Base-by-base conservation (phyloP, 140 eudicot species). In the Cichorium intybus region DNA sequence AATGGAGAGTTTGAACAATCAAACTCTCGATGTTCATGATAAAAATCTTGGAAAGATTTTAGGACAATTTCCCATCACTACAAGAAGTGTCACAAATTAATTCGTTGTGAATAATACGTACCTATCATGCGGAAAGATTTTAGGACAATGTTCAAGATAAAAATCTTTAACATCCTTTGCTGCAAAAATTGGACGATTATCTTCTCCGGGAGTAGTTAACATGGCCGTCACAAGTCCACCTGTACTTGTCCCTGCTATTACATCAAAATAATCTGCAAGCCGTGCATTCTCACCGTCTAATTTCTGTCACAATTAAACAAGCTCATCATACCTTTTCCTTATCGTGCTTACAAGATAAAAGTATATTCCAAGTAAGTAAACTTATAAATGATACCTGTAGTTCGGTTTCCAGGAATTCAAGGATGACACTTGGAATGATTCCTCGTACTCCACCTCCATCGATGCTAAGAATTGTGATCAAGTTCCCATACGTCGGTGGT, bases 221-320 rank as follows among this genome's bases (percentile, higher is more conserved):
- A 80, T 75, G 34, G 85, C 79, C 2, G 79, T 60, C 18, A 81
- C 83, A 61, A 81, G 71, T 16, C 87, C 87, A 55, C 87, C 87
- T 0, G 87, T 81, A 39, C 82, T 81, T 24, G 82, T 81, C 15
- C 86, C 82, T 0, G 82, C 69, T 17, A 81, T 72, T 11, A 81
- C 75, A 58, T 81, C 82, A 67, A 81, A 81, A 24, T 81, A 80
- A 59, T 76, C 86, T 5, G 82, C 77, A 0, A 79, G 55, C 4
- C 81, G 56, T 24, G 85, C 85, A 10, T 75, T 58, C 23, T 64
- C 69, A 0, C 82, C 82, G 6, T 80, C 86, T 28, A 80, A 12
- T 37, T 71, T 56, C 82, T 80, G 27, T 48, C 35, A 20, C 0
- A 31, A 39, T 51, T 14, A 22, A 18, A 20, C 35, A 35, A 39